phyloP scores from a whole-genome alignment of 2,329 filamentous ascomycete species.

The Aspergillus ruber region DNA sequence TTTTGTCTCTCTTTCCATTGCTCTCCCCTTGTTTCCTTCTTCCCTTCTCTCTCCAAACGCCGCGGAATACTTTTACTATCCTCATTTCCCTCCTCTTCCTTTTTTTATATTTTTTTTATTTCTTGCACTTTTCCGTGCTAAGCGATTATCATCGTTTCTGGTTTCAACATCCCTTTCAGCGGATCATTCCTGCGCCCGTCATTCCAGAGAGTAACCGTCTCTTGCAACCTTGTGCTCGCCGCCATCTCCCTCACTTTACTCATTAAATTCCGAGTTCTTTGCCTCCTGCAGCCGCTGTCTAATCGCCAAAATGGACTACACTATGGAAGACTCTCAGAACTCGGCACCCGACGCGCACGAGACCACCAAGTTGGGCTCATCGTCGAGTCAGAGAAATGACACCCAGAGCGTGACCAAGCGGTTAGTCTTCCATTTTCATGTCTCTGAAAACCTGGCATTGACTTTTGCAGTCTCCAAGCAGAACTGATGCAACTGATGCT shows the following conservation, averaged over 20 bases:
- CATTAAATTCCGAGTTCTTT: not conserved
- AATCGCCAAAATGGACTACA: constrained; percentile 45
- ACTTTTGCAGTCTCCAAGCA: constrained; percentile 69
- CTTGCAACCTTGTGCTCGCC: not conserved
- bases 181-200: constrained; percentile 18
- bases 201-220: constrained; percentile 27
- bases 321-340: constrained; percentile 61
- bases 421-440: constrained; percentile 39
- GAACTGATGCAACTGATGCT: constrained; percentile 99
- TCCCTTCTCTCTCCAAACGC: not conserved
- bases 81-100: too few species aligned
- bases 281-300: not conserved
- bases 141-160: not conserved
- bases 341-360: constrained; percentile 57
- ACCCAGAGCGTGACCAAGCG: constrained; percentile 72
- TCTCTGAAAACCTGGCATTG: not conserved
- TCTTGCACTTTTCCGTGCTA: not conserved
- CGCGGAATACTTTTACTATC: not conserved
- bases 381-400: constrained; percentile 54
- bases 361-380: constrained; percentile 52
- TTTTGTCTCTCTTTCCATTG: not conserved
- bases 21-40: not conserved
- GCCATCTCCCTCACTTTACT: not conserved
- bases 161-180: constrained; percentile 12
- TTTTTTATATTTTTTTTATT: too few species aligned